A percentile compares a stretch with the other conserved stretches of the same genome.
Conservation (phyloP, 2,329 filamentous ascomycete genomes). For the Ophioceras dolichostomum region DNA sequence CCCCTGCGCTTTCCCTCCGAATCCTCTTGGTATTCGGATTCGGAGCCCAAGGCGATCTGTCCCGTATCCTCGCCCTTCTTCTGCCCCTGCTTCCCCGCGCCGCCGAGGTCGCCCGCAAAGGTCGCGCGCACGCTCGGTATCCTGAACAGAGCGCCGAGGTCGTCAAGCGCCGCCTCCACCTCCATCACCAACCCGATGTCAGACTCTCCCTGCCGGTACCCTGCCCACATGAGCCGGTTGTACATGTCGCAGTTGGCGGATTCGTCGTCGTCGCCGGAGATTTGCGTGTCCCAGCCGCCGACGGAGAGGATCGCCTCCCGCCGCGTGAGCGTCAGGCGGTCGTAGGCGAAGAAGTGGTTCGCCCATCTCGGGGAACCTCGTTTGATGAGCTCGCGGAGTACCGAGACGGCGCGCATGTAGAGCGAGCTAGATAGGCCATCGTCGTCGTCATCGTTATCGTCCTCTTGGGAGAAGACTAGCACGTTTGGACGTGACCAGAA, state of each 20-base stretch:
- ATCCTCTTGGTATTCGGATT: conserved; percentile 4
- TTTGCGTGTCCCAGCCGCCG: conserved; percentile 43
- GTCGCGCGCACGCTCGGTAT: conserved; percentile 18
- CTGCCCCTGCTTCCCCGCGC: too few species aligned
- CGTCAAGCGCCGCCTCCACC: conserved; percentile 29
- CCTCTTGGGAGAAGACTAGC: conserved; percentile 29
- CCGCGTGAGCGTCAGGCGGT: conserved; percentile 45
- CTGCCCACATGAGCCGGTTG: conserved; percentile 30
- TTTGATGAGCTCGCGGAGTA: conserved; percentile 17
- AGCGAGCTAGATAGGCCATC: conserved; percentile 20
- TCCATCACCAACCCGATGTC: conserved; percentile 30
- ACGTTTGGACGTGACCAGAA: conserved; percentile 44
- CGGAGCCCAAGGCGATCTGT: too few species aligned
- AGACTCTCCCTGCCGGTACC: conserved; percentile 25
- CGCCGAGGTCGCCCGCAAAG: not conserved
- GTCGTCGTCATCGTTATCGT: conserved; percentile 19
- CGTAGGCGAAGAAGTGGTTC: conserved; percentile 44
- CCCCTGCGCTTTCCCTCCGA: conserved; percentile 5
- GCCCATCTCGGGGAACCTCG: conserved; percentile 29
- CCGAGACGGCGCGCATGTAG: conserved; percentile 25
- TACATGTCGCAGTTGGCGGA: conserved; percentile 46
- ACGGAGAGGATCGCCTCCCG: conserved; percentile 35
- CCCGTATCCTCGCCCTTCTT: not conserved
- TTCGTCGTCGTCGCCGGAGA: conserved; percentile 48
- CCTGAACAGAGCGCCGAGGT: conserved; percentile 32